Evolutionary conservation across 1,284 basidiomycete species (phyloP).

Genomic region (Cutaneotrichosporon cutaneum): DNA sequence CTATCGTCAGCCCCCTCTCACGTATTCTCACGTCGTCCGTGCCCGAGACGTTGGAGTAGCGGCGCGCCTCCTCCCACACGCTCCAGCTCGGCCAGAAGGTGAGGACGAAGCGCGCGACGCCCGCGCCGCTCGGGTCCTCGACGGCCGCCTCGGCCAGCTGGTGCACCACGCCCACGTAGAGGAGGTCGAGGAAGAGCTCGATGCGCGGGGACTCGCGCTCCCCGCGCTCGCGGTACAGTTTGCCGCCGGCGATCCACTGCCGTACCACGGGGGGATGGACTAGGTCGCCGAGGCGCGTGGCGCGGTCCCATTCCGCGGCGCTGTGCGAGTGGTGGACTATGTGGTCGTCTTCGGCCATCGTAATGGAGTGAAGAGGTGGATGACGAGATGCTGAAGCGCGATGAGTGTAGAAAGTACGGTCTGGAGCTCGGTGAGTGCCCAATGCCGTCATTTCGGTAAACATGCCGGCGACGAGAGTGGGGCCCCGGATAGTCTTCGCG

Average conservation of each 20-base stretch:
- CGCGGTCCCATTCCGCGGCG: no score
- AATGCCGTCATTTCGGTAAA: no score
- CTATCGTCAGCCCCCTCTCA: slow-evolving; percentile 19
- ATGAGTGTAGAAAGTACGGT: no score
- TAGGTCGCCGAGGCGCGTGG: no score
- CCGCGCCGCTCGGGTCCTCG: slow-evolving; percentile 29
- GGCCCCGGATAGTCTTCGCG: no score
- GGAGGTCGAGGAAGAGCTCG: slow-evolving; percentile 54
- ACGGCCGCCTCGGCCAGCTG: slow-evolving; percentile 50
- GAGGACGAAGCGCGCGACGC: slow-evolving; percentile 40
- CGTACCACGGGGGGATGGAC: no score
- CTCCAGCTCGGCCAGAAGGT: slow-evolving; percentile 50
- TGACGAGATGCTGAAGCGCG: no score
- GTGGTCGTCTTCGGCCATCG: no score
- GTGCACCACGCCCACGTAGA: slow-evolving; percentile 54
- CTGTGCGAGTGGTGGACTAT: no score
- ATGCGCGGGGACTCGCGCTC: slow-evolving; percentile 39
- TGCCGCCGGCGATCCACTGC: slow-evolving; percentile 27
- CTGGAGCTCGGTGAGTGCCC: no score
- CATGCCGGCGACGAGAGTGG: no score
- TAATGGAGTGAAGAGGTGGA: no score
- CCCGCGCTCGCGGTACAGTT: slow-evolving; percentile 34
- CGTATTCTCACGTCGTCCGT: slow-evolving; percentile 43
- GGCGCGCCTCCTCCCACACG: slow-evolving; percentile 52
- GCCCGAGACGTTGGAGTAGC: slow-evolving; percentile 48